Evolutionary conservation across 352 stramenopile genomes (phyloP).

Genomic region (Phytophthora crassamura): DNA sequence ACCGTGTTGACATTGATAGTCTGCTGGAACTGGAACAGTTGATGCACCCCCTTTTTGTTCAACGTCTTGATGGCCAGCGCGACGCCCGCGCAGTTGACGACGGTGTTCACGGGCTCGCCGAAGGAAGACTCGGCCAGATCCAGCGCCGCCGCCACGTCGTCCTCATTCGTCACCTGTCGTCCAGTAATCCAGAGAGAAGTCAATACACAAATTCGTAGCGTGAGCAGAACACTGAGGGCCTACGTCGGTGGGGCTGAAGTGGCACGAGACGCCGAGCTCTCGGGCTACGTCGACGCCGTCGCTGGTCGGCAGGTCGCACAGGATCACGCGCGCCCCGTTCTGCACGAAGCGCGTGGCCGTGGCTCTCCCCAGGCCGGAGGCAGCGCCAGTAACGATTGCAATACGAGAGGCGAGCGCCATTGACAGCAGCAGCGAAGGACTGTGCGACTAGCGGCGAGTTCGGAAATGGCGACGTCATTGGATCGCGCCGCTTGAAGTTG

Average conservation of each 20-base stretch:
- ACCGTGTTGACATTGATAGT: slow-evolving; percentile 97
- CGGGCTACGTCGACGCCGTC: slow-evolving; percentile 81
- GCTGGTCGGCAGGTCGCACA: slow-evolving; percentile 92
- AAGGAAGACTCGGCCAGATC: slow-evolving; percentile 93
- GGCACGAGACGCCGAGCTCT: slow-evolving; percentile 78
- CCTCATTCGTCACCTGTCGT: slow-evolving; percentile 90
- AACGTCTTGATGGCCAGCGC: slow-evolving; percentile 93
- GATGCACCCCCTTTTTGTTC: slow-evolving; percentile 91
- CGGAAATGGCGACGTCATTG: slow-evolving; percentile 4
- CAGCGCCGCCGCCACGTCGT: slow-evolving; percentile 89
- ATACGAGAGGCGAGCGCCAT: slow-evolving; percentile 76
- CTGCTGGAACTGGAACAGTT: slow-evolving; percentile 93
- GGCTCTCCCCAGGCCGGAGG: slow-evolving; percentile 93
- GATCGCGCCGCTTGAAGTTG: slow-evolving; percentile 26
- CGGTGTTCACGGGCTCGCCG: slow-evolving; percentile 93
- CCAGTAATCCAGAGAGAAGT: background rate
- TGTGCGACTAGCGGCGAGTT: background rate
- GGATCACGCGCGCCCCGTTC: slow-evolving; percentile 90
- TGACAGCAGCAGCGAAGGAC: background rate
- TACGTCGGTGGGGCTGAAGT: slow-evolving; percentile 86
- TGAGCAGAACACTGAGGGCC: background rate
- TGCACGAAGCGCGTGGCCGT: slow-evolving; percentile 92
- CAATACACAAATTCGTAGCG: background rate
- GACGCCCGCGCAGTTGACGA: slow-evolving; percentile 97
- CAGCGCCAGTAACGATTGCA: slow-evolving; percentile 93